These are phyloP conservation scores for Myotisia sp. DNA, from an alignment of 2,329 filamentous ascomycete species.

Conservation along the genomic window DNA sequence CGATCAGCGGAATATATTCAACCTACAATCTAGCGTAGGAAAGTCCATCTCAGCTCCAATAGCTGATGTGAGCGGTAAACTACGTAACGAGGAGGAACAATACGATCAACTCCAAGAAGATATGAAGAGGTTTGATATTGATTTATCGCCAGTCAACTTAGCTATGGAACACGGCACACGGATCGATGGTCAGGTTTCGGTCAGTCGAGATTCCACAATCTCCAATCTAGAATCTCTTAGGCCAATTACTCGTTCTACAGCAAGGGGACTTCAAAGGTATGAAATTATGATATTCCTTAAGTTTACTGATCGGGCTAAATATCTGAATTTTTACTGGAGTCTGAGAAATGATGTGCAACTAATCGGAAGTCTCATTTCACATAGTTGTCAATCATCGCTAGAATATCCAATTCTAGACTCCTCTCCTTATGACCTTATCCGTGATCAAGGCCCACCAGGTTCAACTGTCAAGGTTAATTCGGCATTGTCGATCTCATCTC, in stretches of 20 bases:
- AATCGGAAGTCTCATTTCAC: neutral
- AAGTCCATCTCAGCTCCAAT: no score
- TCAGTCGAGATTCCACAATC: slow-evolving; percentile 14
- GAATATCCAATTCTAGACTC: slow-evolving; percentile 68
- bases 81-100: slow-evolving; percentile 9
- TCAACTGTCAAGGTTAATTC: slow-evolving; percentile 36
- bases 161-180: slow-evolving; percentile 15
- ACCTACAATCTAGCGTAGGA: slow-evolving; percentile 52
- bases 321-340: no score
- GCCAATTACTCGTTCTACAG: no score
- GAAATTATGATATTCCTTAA: neutral
- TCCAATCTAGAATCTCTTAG: neutral
- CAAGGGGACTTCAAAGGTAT: slow-evolving; percentile 1
- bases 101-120: slow-evolving; percentile 2
- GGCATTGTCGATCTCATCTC: slow-evolving; percentile 58
- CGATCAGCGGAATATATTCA: slow-evolving; percentile 66
- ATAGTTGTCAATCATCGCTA: slow-evolving; percentile 32
- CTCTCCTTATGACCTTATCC: slow-evolving; percentile 61
- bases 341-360: neutral
- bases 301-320: neutral
- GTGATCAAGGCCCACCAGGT: slow-evolving; percentile 23
- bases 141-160: slow-evolving; percentile 24
- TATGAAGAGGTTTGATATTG: slow-evolving; percentile 25
- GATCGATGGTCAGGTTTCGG: slow-evolving; percentile 25
- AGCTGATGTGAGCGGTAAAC: no score